A percentile compares a stretch with the other conserved stretches of the same genome.
Conservation (phyloP, 768 basidiomycete species). For the Infundibulicybe gibba region DNA sequence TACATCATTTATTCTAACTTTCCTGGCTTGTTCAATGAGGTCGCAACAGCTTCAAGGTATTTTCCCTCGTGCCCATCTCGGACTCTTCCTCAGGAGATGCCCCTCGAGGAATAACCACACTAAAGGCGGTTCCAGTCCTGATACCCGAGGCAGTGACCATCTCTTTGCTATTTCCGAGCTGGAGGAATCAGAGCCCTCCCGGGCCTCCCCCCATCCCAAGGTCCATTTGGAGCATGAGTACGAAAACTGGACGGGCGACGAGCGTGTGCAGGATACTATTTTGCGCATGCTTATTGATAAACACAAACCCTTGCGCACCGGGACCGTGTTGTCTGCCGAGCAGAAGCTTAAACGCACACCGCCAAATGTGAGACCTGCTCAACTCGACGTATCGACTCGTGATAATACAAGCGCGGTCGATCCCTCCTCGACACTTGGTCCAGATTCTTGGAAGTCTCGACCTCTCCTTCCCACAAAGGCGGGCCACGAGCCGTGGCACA, state of each 20-base stretch:
- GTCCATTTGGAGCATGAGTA: slow-evolving; percentile 37
- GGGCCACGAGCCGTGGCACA: slow-evolving; percentile 67
- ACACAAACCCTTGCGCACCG: slow-evolving; percentile 75
- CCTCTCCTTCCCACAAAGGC: slow-evolving; percentile 52
- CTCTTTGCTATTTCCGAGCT: slow-evolving; percentile 61
- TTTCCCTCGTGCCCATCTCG: too few species aligned
- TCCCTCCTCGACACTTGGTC: too few species aligned
- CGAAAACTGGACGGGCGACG: slow-evolving; percentile 78
- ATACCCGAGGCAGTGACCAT: slow-evolving; percentile 37
- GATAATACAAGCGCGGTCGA: slow-evolving; percentile 19
- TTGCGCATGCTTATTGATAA: slow-evolving; percentile 86
- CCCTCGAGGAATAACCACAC: too few species aligned
- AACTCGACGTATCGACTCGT: slow-evolving; percentile 4
- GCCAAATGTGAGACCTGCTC: slow-evolving; percentile 28
- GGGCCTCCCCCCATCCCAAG: slow-evolving; percentile 14
- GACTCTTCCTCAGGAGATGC: too few species aligned
- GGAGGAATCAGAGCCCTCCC: slow-evolving; percentile 40
- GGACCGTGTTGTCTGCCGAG: slow-evolving; percentile 56
- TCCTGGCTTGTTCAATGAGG: too few species aligned
- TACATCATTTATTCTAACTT: too few species aligned
- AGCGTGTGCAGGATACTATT: slow-evolving; percentile 64
- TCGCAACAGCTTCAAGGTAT: too few species aligned
- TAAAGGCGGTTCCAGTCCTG: too few species aligned
- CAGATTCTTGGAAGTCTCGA: slow-evolving; percentile 40
- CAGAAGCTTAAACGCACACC: slow-evolving; percentile 56